Evolutionary conservation across 148 eudicot species (phyloP).

Genomic region (Rhododendron henanense): DNA sequence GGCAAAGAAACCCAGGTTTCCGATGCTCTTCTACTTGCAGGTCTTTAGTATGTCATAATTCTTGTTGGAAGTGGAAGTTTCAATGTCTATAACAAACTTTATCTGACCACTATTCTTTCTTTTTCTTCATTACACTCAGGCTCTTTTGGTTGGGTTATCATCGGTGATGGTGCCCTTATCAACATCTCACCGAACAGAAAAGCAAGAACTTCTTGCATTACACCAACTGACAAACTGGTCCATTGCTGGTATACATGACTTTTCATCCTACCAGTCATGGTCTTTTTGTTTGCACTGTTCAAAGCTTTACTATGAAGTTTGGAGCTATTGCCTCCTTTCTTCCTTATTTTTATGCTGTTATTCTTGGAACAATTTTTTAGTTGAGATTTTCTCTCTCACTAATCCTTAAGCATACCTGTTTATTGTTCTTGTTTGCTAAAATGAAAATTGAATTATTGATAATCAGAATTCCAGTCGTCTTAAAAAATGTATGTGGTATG

Average conservation of each 20-base stretch:
- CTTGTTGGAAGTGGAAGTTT: conserved; percentile 6
- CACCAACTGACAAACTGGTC: conserved; percentile 89
- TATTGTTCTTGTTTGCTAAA: background rate
- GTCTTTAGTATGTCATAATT: conserved; percentile 24
- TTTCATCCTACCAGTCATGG: conserved; percentile 5
- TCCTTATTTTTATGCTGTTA: conserved; percentile 4
- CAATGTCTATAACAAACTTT: background rate
- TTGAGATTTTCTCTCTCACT: background rate
- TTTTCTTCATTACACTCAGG: conserved; percentile 29
- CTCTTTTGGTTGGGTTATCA: conserved; percentile 69
- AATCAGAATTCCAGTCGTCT: background rate
- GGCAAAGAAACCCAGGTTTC: conserved; percentile 43
- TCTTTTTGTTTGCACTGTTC: background rate
- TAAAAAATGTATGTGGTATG: background rate
- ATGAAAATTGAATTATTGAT: background rate
- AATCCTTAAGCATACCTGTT: background rate
- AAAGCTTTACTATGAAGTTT: background rate
- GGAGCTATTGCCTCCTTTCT: background rate
- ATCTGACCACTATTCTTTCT: conserved; percentile 9
- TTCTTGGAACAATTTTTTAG: background rate
- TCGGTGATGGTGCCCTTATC: conserved; percentile 80
- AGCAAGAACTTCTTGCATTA: conserved; percentile 60
- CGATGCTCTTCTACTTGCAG: conserved; percentile 70
- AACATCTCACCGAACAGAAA: conserved; percentile 79
- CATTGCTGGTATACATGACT: conserved; percentile 56